Base-by-base conservation (phyloP, 805 yeast species). In the Kuraishia ogatae region DNA sequence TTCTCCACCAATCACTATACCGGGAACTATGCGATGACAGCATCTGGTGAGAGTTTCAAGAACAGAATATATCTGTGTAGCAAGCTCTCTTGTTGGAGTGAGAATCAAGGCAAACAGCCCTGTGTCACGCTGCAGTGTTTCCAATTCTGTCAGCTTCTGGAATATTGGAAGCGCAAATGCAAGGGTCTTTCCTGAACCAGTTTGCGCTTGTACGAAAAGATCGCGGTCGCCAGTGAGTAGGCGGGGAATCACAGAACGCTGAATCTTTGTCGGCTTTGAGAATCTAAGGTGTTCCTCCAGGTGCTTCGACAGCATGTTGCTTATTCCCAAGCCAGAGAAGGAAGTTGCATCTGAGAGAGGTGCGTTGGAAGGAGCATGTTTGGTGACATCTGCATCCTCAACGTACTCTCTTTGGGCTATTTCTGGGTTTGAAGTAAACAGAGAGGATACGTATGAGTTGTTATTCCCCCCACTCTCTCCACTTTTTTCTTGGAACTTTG, bases 181-280 rank as follows among this genome's bases (percentile, higher is more conserved):
- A 55, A 94, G 71, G 0, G 99, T 94, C 69, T 94, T 94, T 69
- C 99, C 99, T 0, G 98, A 92, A 54, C 99, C 99, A 0, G 99
- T 94, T 70, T 96, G 97, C 0, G 99, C 97, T 65, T 91, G 96
- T 51, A 94, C 87, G 61, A 94, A 87, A 55, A 91, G 72, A 69
- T 94, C 99, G 35, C 74, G 70, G 21, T 77, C 71, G 49, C 76
- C 60, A 1, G 73, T 66, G 6, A 80, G 61, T 28, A 83, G 66
- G 53, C 75, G 74, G 21, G 98, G 97, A 10, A 91, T 74, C 0
- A 87, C 94, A 5, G 86, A 71, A 59, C 89, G 79, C 70, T 94
- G 99, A 60, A 94, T 89, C 61, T 82, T 83, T 0, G 99, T 96
- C 1, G 99, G 99, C 23, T 80, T 73, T 48, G 71, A 63, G 62